Conservation (phyloP, 768 basidiomycete genomes). For the Xerocomellus amylosporus region DNA sequence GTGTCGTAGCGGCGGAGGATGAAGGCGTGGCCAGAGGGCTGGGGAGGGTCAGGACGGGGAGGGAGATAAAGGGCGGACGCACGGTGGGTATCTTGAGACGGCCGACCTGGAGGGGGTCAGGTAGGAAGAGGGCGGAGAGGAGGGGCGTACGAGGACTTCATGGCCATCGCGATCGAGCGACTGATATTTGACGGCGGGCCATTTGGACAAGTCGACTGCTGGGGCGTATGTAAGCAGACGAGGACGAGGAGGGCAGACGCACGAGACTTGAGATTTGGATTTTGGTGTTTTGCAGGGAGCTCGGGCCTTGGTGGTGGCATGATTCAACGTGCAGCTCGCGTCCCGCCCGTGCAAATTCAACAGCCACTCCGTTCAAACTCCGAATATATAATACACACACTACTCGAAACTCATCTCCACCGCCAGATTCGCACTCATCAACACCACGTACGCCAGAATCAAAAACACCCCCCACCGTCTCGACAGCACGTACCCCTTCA, state of each 20-base stretch:
- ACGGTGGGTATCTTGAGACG: conserved; percentile 89
- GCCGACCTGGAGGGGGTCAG: conserved; percentile 60
- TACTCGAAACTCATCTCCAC: conserved; percentile 56
- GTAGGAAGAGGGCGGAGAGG: not conserved
- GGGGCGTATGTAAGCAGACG: not conserved
- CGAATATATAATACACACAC: conserved; percentile 9
- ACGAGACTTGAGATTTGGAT: conserved; percentile 49
- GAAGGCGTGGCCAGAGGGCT: conserved; percentile 85
- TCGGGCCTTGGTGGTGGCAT: conserved; percentile 46
- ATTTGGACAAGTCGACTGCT: conserved; percentile 41
- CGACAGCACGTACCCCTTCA: conserved; percentile 79
- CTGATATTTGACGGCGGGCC: conserved; percentile 87
- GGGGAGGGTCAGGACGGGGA: conserved; percentile 19
- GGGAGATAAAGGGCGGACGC: conserved; percentile 28
- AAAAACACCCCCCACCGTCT: conserved; percentile 80
- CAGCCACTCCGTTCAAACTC: conserved; percentile 31
- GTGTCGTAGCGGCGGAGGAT: conserved; percentile 94
- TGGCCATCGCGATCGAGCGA: conserved; percentile 83
- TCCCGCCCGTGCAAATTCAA: conserved; percentile 31
- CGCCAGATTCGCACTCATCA: conserved; percentile 77
- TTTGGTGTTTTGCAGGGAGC: conserved; percentile 50
- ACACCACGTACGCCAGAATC: conserved; percentile 64
- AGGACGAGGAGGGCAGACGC: conserved; percentile 13
- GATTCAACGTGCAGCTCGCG: conserved; percentile 26
- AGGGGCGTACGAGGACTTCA: conserved; percentile 68